Base-by-base conservation (phyloP, 345 rosid genomes). In the Brassica nigra region DNA sequence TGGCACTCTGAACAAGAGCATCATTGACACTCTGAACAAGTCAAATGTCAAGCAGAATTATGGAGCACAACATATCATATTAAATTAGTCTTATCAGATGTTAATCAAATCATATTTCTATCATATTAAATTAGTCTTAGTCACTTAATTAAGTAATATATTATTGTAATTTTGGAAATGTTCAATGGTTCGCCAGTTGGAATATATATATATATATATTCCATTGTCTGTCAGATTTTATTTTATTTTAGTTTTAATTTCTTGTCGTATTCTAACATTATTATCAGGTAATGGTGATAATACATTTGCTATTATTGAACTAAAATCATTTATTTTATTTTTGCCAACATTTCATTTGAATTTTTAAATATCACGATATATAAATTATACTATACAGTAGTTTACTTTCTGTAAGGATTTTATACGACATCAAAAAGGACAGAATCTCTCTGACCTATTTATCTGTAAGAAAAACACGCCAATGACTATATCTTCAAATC, bases 171-270 rank as follows among this genome's bases (percentile, higher is more conserved):
- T 57, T 71, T 81, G 80, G 84, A 76, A 71, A 4, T 76, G 36
- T 76, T 81, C 84, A 66, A 71, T 33, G 77, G 77, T 76, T 76
- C 66, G 84, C 77, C 77, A 81, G 84, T 81, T 76, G 36, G 70
- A 77, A 81, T 81, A 70, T n/a, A n/a, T n/a, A n/a, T n/a, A n/a
- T n/a, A n/a, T n/a, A 23, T 23, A 23, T 76, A 76, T 71, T 71
- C 77, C 84, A 34, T 66, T 71, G 28, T 20, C 81, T 66, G 84
- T 76, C 77, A 71, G 77, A 6, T 54, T 66, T 42, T 75, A 6
- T 54, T 66, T 42, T 75, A 20, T 12, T 55, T 44, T 66, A 66
- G 0, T 67, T 61, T 71, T 28, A 4, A 0, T 58, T 20, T 57
- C 5, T 36, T 29, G 77, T 70, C 67, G 18, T 66, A 59, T 64